Percentiles rank a stretch among this genome's conserved stretches.
Conservation (phyloP, 2,329 filamentous ascomycete species). For the Myriosclerotinia scirpicola region DNA sequence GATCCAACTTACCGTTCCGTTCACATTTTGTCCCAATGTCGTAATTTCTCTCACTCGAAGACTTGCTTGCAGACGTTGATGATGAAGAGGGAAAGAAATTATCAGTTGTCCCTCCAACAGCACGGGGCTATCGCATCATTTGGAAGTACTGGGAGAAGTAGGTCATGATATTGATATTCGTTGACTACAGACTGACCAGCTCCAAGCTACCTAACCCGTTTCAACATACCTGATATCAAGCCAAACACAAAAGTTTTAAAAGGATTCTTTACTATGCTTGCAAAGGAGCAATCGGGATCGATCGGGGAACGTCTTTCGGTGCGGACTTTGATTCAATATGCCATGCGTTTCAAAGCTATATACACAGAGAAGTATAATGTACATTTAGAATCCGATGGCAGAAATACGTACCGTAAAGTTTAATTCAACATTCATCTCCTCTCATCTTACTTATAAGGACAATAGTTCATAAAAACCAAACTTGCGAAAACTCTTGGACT, state of each 20-base stretch:
- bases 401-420: no score
- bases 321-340: background rate
- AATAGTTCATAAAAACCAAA: background rate
- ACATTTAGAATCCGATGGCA: no score
- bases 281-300: background rate
- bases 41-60: no score
- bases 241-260: background rate
- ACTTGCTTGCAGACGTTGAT: no score
- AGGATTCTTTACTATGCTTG: background rate
- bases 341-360: background rate
- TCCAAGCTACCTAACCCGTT: background rate
- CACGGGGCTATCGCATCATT: background rate
- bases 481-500: background rate
- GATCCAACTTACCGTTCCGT: no score
- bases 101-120: background rate
- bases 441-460: no score
- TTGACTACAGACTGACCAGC: no score
- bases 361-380: background rate
- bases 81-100: no score
- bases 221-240: background rate
- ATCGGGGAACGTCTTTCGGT: background rate
- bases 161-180: background rate
- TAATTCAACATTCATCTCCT: no score
- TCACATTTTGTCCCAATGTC: no score
- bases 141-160: background rate